These are phyloP conservation scores for Sporobolomyces roseus DNA, from an alignment of 768 basidiomycete genomes.

Conservation along the genomic window DNA sequence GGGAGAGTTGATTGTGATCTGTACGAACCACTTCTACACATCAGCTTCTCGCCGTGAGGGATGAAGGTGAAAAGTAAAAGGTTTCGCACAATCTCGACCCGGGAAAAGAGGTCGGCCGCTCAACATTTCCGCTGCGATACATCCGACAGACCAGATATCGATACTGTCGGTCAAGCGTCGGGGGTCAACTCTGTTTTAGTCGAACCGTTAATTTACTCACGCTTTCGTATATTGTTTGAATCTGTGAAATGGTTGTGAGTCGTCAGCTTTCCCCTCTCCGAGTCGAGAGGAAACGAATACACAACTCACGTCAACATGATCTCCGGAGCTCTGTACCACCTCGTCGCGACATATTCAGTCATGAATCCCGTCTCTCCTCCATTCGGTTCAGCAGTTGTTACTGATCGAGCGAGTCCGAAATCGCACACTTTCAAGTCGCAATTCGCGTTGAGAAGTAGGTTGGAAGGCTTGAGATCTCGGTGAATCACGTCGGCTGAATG, in stretches of 20 bases:
- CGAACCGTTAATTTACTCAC: neutral
- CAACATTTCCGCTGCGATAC: constrained; percentile 85
- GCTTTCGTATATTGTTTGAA: constrained; percentile 16
- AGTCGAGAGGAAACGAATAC: too few species aligned
- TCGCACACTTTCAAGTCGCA: constrained; percentile 52
- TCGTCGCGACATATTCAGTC: constrained; percentile 76
- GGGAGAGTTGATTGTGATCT: constrained; percentile 83
- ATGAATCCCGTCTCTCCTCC: constrained; percentile 49
- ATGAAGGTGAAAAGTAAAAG: neutral
- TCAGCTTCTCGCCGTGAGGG: too few species aligned
- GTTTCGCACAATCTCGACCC: constrained; percentile 66
- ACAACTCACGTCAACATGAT: constrained; percentile 52
- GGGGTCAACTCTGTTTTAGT: neutral
- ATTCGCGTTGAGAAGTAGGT: constrained; percentile 79
- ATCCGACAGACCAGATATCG: constrained; percentile 78
- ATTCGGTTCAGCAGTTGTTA: constrained; percentile 47
- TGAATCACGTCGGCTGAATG: constrained; percentile 82
- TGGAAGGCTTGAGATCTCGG: constrained; percentile 86
- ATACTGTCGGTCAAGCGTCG: constrained; percentile 55
- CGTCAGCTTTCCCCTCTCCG: neutral
- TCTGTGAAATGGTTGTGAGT: neutral
- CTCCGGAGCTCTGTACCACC: constrained; percentile 62
- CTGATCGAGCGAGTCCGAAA: constrained; percentile 71
- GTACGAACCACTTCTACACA: too few species aligned
- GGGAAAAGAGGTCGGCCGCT: constrained; percentile 90